Evolutionary conservation across 805 yeast species (phyloP), one percentile per base, ranked within the genome.

Genomic region (Suhomyces kilbournensis): DNA sequence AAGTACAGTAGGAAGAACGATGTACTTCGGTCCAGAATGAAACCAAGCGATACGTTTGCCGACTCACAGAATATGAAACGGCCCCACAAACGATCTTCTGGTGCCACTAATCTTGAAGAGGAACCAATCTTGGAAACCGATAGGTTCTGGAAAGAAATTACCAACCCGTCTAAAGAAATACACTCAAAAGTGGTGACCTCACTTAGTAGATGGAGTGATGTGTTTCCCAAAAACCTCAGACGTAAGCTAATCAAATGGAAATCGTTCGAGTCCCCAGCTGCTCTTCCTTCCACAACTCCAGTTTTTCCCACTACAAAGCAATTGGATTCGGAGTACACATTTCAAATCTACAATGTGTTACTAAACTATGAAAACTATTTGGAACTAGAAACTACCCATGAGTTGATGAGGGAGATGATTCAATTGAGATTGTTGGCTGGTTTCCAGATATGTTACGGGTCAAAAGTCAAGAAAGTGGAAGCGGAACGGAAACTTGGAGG

Each of bases 191-290:
- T 79, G 9, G 77, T 81, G 51, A 71, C 84, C 7, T 78, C 83
- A n/a, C 84, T 82, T 44, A 93, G 96, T 5, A 80, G 96, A 53
- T 94, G 99, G 99, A 85, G 85, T 51, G 90, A 88, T 68, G 96
- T 91, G 1, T 90, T 90, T 60, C 97, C 98, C 0, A 79, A 80
- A 12, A 80, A 81, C 43, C 83, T 85, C 14, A 82, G 79, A 49
- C 75, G 88, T 50, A 81, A 82, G 59, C 74, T 85, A 14, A 85
- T 92, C 48, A 92, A 92, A 63, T 94, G 99, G 99, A 81, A 90
- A 49, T 92, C 98, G 0, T 76, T 96, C 49, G 86, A 91, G 12
- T 83, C 97, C 0, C 99, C 99, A 0, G 97, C 98, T 0, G 86
- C 96, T 6, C 73, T 94, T 23, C 99, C 99, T 0, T 73, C 89